phyloP scores from a whole-genome alignment of 352 stramenopile species.

The Aphanomyces euteiches region DNA sequence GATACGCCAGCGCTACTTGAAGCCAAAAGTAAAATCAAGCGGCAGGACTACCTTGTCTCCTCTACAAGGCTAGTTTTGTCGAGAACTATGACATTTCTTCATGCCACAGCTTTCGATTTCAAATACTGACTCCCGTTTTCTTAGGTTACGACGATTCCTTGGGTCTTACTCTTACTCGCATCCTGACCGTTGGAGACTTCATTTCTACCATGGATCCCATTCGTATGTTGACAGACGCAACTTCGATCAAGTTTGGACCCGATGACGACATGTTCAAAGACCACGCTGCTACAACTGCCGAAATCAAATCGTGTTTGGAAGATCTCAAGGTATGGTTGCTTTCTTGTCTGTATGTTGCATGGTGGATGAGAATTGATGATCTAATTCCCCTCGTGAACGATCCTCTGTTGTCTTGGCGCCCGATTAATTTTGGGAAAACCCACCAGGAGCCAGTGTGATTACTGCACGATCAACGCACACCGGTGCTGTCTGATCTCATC shows the following conservation, averaged over 20 bases:
- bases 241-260: constrained; percentile 88
- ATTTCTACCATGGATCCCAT: constrained; percentile 91
- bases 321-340: constrained; percentile 88
- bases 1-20: constrained; percentile 83
- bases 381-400: constrained; percentile 24
- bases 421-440: constrained; percentile 28
- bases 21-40: constrained; percentile 89
- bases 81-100: constrained; percentile 28
- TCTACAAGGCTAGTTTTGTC: constrained; percentile 18
- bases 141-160: constrained; percentile 91
- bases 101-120: neutral
- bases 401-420: constrained; percentile 28
- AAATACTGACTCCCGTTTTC: neutral
- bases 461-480: constrained; percentile 19
- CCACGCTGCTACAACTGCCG: constrained; percentile 69
- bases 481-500: constrained; percentile 18
- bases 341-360: neutral
- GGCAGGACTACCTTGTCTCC: constrained; percentile 6
- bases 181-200: constrained; percentile 83
- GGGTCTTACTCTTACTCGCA: constrained; percentile 79
- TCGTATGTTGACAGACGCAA: constrained; percentile 92
- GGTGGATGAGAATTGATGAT: constrained; percentile 12
- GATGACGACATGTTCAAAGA: constrained; percentile 79
- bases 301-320: constrained; percentile 68
- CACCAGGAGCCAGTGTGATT: constrained; percentile 15